These are phyloP conservation scores for Aspergillus ochraceoroseus DNA, from an alignment of 2,329 filamentous ascomycete genomes.

Conservation along the genomic window DNA sequence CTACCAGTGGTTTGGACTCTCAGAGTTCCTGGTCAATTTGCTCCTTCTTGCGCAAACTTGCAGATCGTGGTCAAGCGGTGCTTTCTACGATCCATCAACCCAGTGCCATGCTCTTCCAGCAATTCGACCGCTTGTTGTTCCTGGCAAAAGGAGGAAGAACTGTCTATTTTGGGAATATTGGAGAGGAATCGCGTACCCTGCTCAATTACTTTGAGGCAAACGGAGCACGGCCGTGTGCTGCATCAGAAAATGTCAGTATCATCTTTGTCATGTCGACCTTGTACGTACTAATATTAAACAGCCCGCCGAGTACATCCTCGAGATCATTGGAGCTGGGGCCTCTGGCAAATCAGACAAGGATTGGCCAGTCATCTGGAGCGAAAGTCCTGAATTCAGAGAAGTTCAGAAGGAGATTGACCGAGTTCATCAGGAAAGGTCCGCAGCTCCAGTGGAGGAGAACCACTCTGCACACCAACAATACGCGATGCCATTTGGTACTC, in stretches of 20 bases:
- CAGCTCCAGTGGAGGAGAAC: conserved; percentile 31
- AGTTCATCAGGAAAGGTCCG: conserved; percentile 49
- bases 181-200: conserved; percentile 52
- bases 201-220: conserved; percentile 59
- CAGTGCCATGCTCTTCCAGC: conserved; percentile 85
- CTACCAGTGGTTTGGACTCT: conserved; percentile 82
- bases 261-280: not conserved
- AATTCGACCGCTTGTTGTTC: conserved; percentile 62
- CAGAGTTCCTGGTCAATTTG: conserved; percentile 88
- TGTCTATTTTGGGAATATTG: conserved; percentile 63
- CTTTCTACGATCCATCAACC: conserved; percentile 93
- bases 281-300: conserved; percentile 18
- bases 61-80: conserved; percentile 79
- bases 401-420: conserved; percentile 56
- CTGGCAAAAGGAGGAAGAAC: conserved; percentile 60
- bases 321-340: conserved; percentile 54
- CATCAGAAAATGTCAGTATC: conserved; percentile 53
- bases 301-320: conserved; percentile 69
- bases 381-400: conserved; percentile 51
- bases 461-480: conserved; percentile 64
- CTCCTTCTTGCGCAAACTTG: conserved; percentile 79
- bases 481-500: conserved; percentile 64
- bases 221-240: conserved; percentile 56
- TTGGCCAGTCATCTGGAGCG: conserved; percentile 60
- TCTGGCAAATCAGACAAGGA: conserved; percentile 62